Base-by-base conservation (phyloP, 192 early-diverging fungal genomes). In the Coemansia sp. region DNA sequence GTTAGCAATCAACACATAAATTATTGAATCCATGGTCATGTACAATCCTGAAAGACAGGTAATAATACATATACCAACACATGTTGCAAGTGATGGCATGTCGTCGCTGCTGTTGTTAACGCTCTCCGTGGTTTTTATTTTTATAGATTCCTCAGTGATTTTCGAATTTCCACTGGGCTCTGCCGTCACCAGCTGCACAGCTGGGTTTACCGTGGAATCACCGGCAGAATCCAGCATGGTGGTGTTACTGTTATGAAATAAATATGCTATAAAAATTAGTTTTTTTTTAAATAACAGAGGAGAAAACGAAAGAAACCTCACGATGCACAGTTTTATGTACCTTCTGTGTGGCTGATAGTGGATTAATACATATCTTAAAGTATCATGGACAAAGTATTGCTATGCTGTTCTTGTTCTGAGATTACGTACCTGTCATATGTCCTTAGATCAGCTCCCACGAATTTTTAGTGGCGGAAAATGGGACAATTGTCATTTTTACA, bases 21-120 rank as follows among this genome's bases (percentile, higher is more conserved):
- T 89, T 0, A 88, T 89, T 13, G 89, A 74, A 49, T 92, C 81
- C 45, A 93, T 88, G 0, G 91, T 93, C 64, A 82, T 87, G 33
- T 93, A 90, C 29, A 93, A 71, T 4, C 86, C 84, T 5, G 84
- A 84, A 1, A 90, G 79, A 70, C 91, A 87, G 21, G 83, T 70
- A 9, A 86, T 64, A 21, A 88, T 26, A 31, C 68, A 61, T 4
- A 76, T 53, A 0, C 79, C 68, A 4, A 40, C 37, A n/a, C 69
- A 53, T 21, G 69, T 66, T 5, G 61, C 2, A 39, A 66, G 49
- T 2, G 65, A 15, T 1, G 30, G 25, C 74, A 35, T n/a, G n/a
- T n/a, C n/a, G n/a, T n/a, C 69, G 12, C 56, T 33, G 7, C 60
- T 48, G 15, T 23, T n/a, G 45, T 37, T 59, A n/a, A 28, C 37